These are phyloP conservation scores for Abortiporus biennis DNA, from an alignment of 1,284 basidiomycete species.

Conservation along the genomic window DNA sequence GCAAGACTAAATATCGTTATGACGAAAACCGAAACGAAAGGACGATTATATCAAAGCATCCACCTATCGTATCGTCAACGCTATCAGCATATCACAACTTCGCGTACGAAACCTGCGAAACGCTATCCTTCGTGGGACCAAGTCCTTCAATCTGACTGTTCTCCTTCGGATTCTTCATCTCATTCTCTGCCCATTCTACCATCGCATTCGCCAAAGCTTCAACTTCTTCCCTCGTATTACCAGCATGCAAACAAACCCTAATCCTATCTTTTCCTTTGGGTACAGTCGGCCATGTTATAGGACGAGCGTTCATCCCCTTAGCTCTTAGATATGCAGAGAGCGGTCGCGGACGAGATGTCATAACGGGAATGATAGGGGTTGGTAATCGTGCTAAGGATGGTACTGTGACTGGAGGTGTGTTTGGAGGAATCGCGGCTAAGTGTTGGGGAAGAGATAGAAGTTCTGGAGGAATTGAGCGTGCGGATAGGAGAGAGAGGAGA, in stretches of 20 bases:
- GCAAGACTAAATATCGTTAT: slow-evolving; percentile 54
- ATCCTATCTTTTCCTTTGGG: slow-evolving; percentile 81
- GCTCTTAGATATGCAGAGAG: slow-evolving; percentile 62
- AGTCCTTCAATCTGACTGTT: too few relatives aligned
- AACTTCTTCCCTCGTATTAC: slow-evolving; percentile 62
- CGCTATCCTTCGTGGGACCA: too few relatives aligned
- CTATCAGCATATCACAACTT: too few relatives aligned
- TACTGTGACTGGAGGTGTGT: slow-evolving; percentile 10
- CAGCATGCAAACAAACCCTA: slow-evolving; percentile 78
- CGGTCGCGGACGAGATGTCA: slow-evolving; percentile 69
- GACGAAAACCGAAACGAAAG: too few relatives aligned
- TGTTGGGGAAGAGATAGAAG: slow-evolving; percentile 39
- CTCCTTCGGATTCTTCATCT: too few relatives aligned
- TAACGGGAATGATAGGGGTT: slow-evolving; percentile 81
- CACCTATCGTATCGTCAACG: too few relatives aligned
- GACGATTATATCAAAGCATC: too few relatives aligned
- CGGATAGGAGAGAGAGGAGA: slow-evolving; percentile 28
- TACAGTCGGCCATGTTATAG: slow-evolving; percentile 83
- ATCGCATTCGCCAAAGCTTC: slow-evolving; percentile 40
- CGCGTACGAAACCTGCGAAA: too few relatives aligned
- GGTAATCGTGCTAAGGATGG: slow-evolving; percentile 15
- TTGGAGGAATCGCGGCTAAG: slow-evolving; percentile 20
- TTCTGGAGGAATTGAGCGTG: slow-evolving; percentile 29
- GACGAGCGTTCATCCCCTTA: slow-evolving; percentile 64
- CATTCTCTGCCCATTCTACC: slow-evolving; percentile 24